phyloP scores from a whole-genome alignment of 1,284 basidiomycete species.

The Cystobasidiaceae sp. region DNA sequence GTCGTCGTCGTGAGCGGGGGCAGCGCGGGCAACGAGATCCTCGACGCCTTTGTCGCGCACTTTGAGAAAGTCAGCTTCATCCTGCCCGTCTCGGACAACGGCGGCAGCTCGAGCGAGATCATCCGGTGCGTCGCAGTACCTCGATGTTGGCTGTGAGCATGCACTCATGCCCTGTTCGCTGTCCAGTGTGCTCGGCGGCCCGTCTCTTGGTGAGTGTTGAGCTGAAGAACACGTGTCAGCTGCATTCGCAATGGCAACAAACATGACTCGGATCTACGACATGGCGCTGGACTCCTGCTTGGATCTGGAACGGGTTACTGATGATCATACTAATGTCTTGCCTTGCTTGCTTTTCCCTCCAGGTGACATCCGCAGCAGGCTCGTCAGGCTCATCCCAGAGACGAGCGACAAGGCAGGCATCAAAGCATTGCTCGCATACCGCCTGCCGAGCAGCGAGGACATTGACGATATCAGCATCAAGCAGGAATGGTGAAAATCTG shows the following conservation, averaged over 20 bases:
- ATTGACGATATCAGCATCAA: conserved; percentile 49
- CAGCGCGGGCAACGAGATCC: conserved; percentile 53
- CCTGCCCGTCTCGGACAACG: conserved; percentile 54
- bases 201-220: conserved; percentile 46
- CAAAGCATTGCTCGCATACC: conserved; percentile 36
- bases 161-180: background rate
- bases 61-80: conserved; percentile 40
- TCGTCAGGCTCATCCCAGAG: conserved; percentile 53
- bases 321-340: background rate
- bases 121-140: conserved; percentile 42
- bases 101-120: conserved; percentile 50
- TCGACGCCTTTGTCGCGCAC: conserved; percentile 49
- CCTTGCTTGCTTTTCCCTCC: background rate
- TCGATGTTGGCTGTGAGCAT: conserved; percentile 42
- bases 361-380: conserved; percentile 52
- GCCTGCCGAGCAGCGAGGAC: conserved; percentile 53
- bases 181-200: conserved; percentile 43
- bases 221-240: background rate
- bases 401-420: conserved; percentile 36
- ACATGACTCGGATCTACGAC: background rate
- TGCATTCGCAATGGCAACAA: background rate
- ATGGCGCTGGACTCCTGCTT: too few species aligned
- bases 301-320: too few species aligned
- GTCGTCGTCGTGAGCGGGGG: conserved; percentile 52
- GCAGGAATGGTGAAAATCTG: conserved; percentile 34